Conservation (phyloP, 2,329 filamentous ascomycete genomes). For the Magnaporthiopsis rhizophila region DNA sequence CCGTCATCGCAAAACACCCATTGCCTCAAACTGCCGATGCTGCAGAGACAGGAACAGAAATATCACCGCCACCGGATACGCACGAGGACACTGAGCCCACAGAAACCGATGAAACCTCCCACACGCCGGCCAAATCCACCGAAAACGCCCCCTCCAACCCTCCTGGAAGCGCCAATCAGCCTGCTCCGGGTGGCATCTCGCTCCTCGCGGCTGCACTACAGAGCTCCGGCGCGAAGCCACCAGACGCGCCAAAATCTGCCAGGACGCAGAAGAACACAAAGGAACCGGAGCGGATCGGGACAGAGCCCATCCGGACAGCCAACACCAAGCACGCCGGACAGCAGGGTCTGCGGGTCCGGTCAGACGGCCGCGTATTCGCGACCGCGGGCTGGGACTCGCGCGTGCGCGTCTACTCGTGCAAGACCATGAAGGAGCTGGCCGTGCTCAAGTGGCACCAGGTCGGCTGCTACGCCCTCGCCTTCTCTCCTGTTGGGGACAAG, state of each 20-base stretch:
- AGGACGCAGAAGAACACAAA: not conserved
- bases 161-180: not conserved
- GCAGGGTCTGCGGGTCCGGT: slow-evolving; percentile 68
- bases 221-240: slow-evolving; percentile 8
- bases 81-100: not conserved
- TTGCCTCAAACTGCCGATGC: slow-evolving; percentile 26
- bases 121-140: not conserved
- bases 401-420: slow-evolving; percentile 71
- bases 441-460: slow-evolving; percentile 92
- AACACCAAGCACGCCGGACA: slow-evolving; percentile 89
- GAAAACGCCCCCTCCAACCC: not conserved
- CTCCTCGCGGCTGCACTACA: slow-evolving; percentile 22
- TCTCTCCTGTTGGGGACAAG: slow-evolving; percentile 41
- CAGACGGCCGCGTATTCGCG: slow-evolving; percentile 74
- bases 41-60: not conserved
- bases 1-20: slow-evolving; percentile 67
- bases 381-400: slow-evolving; percentile 90
- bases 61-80: not conserved
- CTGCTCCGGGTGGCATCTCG: slow-evolving; percentile 12
- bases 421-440: slow-evolving; percentile 77
- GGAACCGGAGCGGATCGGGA: slow-evolving; percentile 16
- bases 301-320: slow-evolving; percentile 47
- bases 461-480: slow-evolving; percentile 75
- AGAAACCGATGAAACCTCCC: not conserved
- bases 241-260: not conserved